A percentile compares a stretch with the other conserved stretches of the same genome.
Conservation (phyloP, 2,329 filamentous ascomycete genomes). For the Paracorniculantispora psalliotae region DNA sequence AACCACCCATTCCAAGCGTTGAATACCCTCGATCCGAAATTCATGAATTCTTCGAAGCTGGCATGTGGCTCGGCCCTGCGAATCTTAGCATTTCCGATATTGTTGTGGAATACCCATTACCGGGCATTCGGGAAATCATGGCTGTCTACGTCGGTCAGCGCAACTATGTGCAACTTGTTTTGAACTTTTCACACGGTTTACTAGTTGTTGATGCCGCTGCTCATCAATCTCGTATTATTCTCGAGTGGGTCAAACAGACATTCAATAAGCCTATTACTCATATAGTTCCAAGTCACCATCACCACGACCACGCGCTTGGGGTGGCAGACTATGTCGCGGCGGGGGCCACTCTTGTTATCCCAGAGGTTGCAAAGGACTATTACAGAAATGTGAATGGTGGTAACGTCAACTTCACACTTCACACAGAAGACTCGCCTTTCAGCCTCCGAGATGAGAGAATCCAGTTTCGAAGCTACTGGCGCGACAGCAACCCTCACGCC, state of each 20-base stretch:
- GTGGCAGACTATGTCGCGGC: not conserved
- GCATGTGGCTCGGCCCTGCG: not conserved
- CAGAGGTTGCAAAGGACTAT: not conserved
- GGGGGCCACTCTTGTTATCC: not conserved
- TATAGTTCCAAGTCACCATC: not conserved
- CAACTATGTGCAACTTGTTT: not conserved
- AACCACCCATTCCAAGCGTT: not conserved
- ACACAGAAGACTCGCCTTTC: not conserved
- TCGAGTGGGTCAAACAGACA: not conserved
- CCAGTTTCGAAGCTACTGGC: not conserved
- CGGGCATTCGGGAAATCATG: not conserved
- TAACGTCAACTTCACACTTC: not conserved
- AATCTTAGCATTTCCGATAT: not conserved
- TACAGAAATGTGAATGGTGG: not conserved
- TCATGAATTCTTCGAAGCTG: not conserved
- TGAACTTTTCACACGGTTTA: not conserved
- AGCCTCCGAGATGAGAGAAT: not conserved
- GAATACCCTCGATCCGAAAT: not conserved
- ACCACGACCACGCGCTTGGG: not conserved
- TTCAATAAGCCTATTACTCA: not conserved
- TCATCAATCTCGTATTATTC: not conserved
- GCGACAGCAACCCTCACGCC: not conserved
- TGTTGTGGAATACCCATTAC: not conserved
- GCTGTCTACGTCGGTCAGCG: not conserved
- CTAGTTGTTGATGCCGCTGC: not conserved